Conservation (phyloP, 768 basidiomycete genomes). For the Xerocomus potaroensis region DNA sequence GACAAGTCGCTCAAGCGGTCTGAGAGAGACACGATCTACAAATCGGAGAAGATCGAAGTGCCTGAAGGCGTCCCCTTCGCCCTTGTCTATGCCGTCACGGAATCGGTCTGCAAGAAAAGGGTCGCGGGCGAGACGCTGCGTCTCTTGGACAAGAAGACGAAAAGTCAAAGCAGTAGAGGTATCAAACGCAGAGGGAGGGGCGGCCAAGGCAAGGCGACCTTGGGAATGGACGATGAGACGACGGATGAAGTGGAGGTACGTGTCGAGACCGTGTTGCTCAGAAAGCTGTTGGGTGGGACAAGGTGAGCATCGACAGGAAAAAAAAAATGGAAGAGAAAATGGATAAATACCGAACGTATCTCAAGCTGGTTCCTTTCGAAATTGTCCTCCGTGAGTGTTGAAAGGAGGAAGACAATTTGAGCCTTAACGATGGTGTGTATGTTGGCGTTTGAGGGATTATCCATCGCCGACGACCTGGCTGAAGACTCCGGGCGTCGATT, state of each 20-base stretch:
- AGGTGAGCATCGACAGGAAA: conserved; percentile 8
- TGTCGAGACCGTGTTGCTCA: conserved; percentile 95
- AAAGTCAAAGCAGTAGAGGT: conserved; percentile 77
- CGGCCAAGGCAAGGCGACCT: conserved; percentile 56
- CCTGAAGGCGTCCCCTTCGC: conserved; percentile 78
- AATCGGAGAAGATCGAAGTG: conserved; percentile 83
- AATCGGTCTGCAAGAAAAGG: conserved; percentile 88
- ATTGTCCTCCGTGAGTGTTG: conserved; percentile 94
- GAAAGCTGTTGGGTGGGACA: conserved; percentile 60
- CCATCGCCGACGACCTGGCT: conserved; percentile 79
- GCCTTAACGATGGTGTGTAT: conserved; percentile 93
- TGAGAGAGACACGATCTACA: conserved; percentile 74
- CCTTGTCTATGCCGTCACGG: conserved; percentile 84
- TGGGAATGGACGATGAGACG: conserved; percentile 90
- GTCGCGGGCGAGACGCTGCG: conserved; percentile 84
- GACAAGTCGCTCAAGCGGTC: conserved; percentile 75
- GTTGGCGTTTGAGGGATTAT: conserved; percentile 77
- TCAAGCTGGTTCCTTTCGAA: conserved; percentile 92
- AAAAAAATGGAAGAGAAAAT: conserved; percentile 32
- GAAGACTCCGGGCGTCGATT: conserved; percentile 72
- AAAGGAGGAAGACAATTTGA: conserved; percentile 96
- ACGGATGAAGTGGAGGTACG: conserved; percentile 96
- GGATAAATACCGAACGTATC: conserved; percentile 90
- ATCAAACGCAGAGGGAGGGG: conserved; percentile 63
- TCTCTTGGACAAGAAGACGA: conserved; percentile 83